Percentiles rank a stretch among this genome's conserved stretches.
phyloP scores from a whole-genome alignment of 495 filamentous ascomycete genomes.

The Parathielavia hyrcaniae region DNA sequence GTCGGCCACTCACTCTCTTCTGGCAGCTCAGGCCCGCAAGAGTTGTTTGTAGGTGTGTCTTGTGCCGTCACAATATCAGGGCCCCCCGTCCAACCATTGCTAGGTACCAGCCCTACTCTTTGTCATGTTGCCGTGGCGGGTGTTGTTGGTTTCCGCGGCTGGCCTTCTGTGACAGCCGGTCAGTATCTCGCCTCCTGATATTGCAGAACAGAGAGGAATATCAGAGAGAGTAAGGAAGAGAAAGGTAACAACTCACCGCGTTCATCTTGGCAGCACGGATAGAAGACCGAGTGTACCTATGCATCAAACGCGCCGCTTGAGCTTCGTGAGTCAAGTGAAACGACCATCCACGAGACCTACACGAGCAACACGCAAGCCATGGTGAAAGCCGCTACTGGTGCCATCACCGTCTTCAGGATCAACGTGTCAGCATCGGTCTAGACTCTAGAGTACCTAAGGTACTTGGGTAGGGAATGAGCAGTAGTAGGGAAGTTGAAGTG shows the following conservation, averaged over 20 bases:
- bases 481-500: not conserved
- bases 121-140: not conserved
- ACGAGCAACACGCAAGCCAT: conserved; percentile 45
- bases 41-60: not conserved
- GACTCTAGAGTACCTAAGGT: too few relatives aligned
- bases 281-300: conserved; percentile 38
- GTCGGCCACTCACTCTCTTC: not conserved
- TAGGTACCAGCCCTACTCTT: not conserved
- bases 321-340: too few relatives aligned
- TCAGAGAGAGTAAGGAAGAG: not conserved
- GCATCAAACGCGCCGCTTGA: too few relatives aligned
- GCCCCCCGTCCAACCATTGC: not conserved
- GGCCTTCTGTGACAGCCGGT: not conserved
- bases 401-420: conserved; percentile 38
- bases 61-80: not conserved
- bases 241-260: conserved; percentile 28
- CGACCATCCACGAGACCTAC: conserved; percentile 16
- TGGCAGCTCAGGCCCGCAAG: not conserved
- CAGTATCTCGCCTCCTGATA: too few relatives aligned
- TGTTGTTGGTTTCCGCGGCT: conserved; percentile 6
- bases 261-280: conserved; percentile 42
- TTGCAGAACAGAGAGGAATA: not conserved
- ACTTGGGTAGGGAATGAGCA: not conserved
- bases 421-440: not conserved
- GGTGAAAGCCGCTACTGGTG: conserved; percentile 43